Evolutionary conservation across 2,329 filamentous ascomycete species (phyloP), one percentile per base, ranked within the genome.

Genomic region (Trichoderma oligosporum): DNA sequence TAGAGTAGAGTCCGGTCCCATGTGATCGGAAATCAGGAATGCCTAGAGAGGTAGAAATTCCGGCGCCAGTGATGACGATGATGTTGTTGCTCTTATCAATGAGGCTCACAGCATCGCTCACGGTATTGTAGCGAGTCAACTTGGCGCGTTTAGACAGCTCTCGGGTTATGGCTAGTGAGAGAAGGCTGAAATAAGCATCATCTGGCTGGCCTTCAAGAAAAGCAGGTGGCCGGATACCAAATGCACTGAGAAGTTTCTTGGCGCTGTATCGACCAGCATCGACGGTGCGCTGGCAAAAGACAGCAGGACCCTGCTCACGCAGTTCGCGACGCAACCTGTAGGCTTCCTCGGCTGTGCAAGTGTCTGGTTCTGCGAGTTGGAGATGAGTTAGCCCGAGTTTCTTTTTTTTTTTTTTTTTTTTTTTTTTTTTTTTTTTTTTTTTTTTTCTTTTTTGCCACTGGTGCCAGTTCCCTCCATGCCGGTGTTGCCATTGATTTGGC

Each of bases 21-120:
- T 94, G 94, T 52, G 92, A 97, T 63, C 94, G 87, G 69, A 99
- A 99, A 71, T 99, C 94, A 4, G 94, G 94, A 59, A 99, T 97
- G 60, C 94, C 94, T 18, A 99, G 84, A 51, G 91, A 96, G 1
- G 94, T 99, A 24, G 92, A 97, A 64, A 99, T 97, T 63, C 94
- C 94, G 16, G 94, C 94, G 51, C 94, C 94, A 1, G 94, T 97
- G 63, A 99, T 83, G 62, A 97, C 88, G 67, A 99, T 84, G 70
- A 99, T 92, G 71, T 96, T 96, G 64, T 83, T 83, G 57, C 86
- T 84, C 59, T 82, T 81, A 64, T 83, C 79, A 41, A 99, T 80
- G 49, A 99, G 78, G 12, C 79, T 74, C 7, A 94, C 91, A 4
- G 90, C 94, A 73, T 99, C 91, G 62, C 95, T 88, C 52, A 97